Evolutionary conservation across 2,329 filamentous ascomycete species (phyloP), one percentile per base, ranked within the genome.

Genomic region (Xylaria sp.): DNA sequence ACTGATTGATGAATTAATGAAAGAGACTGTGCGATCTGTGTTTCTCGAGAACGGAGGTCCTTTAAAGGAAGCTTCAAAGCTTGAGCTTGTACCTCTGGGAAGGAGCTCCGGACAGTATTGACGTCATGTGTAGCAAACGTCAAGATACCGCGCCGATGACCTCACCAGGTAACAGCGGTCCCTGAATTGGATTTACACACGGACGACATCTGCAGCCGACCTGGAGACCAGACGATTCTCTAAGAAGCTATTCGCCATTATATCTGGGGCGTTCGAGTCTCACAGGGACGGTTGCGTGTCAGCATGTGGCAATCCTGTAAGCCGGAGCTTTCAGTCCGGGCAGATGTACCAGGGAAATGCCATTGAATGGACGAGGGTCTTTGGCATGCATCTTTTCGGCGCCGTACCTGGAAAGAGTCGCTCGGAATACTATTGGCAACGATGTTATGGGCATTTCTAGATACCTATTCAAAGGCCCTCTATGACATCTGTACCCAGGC

Each of bases 81-180:
- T 49, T 50, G 37, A 7, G 42, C n/a, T 42, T 45, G 43, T 8
- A 7, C 16, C n/a, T 11, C 20, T 6, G 11, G 39, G 6, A 24
- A 18, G 37, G 37, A 52, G 45, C 42, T 26, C 21, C 41, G 41
- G 51, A 48, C 41, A 49, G 5, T 46, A 47, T 54, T 63, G 63
- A 66, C 61, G 63, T 66, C 63, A 66, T 63, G 50, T 8, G 45
- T 16, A 16, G 43, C 18, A 54, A 61, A 59, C 55, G 56, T 60
- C 58, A 63, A 39, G 53, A 34, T 26, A 44, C 38, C 42, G 40
- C 21, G 22, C 44, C 40, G 20, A 63, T 66, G 63, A 66, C 63
- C 57, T 66, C 64, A 66, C 53, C 22, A 18, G 4, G 41, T 5
- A 19, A 19, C 18, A 38, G 9, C 5, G 22, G 29, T 43, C 19